phyloP scores from a whole-genome alignment of 768 basidiomycete species.

The Amanita pallidorosea region DNA sequence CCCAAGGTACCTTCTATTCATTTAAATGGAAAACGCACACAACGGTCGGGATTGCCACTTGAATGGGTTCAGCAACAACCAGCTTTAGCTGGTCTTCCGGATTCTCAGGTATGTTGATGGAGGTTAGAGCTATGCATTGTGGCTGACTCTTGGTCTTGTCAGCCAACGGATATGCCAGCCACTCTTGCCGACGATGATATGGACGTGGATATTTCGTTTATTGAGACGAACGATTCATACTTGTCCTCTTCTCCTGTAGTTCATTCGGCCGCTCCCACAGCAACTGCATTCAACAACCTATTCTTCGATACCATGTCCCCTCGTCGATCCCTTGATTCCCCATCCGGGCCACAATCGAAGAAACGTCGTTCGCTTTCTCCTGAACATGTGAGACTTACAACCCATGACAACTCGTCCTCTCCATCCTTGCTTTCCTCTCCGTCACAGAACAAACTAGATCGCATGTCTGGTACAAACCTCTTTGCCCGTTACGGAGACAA shows the following conservation, averaged over 20 bases:
- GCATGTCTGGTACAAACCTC: slow-evolving; percentile 30
- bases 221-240: slow-evolving; percentile 16
- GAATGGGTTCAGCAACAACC: slow-evolving; percentile 41
- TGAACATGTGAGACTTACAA: slow-evolving; percentile 26
- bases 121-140: neutral
- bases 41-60: slow-evolving; percentile 51
- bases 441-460: slow-evolving; percentile 34
- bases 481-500: slow-evolving; percentile 15
- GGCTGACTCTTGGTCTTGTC: slow-evolving; percentile 10
- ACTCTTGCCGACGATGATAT: slow-evolving; percentile 57
- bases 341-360: slow-evolving; percentile 29
- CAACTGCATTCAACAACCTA: slow-evolving; percentile 44
- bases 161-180: slow-evolving; percentile 28
- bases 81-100: slow-evolving; percentile 13
- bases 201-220: slow-evolving; percentile 63
- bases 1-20: slow-evolving; percentile 14
- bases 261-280: slow-evolving; percentile 40
- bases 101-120: slow-evolving; percentile 17
- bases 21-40: slow-evolving; percentile 39
- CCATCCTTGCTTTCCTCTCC: slow-evolving; percentile 42
- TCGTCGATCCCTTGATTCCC: slow-evolving; percentile 33
- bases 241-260: slow-evolving; percentile 26
- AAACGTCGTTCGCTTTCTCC: slow-evolving; percentile 56
- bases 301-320: slow-evolving; percentile 53
- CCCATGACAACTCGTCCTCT: slow-evolving; percentile 33